Conservation (phyloP, 345 rosid genomes). For the Salix dunnii region DNA sequence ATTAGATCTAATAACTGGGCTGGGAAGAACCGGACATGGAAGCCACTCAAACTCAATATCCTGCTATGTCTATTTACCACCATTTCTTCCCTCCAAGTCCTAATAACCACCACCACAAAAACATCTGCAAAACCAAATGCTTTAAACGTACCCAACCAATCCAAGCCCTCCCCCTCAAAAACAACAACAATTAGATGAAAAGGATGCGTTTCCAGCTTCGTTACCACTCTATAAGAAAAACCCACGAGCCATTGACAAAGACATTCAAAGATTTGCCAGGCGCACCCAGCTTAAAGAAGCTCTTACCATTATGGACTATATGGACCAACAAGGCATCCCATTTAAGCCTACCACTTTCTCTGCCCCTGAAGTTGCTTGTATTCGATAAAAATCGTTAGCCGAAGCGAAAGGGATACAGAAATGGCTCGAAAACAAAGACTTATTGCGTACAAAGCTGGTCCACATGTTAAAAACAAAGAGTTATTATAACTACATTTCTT, state of each 20-base stretch:
- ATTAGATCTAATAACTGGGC: no score
- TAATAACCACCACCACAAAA: no score
- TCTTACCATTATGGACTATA: constrained; percentile 57
- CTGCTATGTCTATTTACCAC: no score
- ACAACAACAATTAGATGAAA: no score
- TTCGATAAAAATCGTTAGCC: constrained; percentile 50
- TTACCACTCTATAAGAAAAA: constrained; percentile 46
- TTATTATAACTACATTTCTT: constrained; percentile 57
- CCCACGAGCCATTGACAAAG: constrained; percentile 57
- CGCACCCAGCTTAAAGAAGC: constrained; percentile 53
- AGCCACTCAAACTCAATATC: no score
- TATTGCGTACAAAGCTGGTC: constrained; percentile 57
- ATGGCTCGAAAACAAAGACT: no score
- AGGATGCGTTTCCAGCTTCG: no score
- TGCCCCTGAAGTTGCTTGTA: constrained; percentile 65
- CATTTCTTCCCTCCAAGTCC: no score
- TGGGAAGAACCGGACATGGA: no score
- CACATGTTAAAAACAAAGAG: constrained; percentile 40
- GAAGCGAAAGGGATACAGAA: constrained; percentile 29
- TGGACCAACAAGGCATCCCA: constrained; percentile 68
- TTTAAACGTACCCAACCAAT: no score
- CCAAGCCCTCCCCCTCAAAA: no score
- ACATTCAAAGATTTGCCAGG: constrained; percentile 54
- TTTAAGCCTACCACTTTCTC: constrained; percentile 59
- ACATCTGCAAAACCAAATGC: no score